A percentile compares a stretch with the other conserved stretches of the same genome.
phyloP scores from a whole-genome alignment of 2,329 filamentous ascomycete genomes.

The Botryotinia globosa region DNA sequence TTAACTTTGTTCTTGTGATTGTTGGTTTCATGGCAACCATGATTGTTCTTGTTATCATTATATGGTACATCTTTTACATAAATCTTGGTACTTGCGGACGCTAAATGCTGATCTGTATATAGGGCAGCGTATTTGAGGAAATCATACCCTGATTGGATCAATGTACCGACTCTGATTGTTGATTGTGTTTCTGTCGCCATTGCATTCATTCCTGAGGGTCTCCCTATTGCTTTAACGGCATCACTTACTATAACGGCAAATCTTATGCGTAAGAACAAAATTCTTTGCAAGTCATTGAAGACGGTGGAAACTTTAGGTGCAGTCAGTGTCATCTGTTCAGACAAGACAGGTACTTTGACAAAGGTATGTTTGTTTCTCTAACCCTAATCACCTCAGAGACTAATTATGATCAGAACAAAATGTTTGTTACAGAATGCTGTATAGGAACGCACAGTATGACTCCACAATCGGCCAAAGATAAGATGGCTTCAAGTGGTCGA shows the following conservation, averaged over 20 bases:
- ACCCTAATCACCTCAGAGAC: background rate
- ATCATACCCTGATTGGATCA: slow-evolving; percentile 66
- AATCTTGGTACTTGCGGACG: too few species aligned
- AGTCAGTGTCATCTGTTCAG: slow-evolving; percentile 70
- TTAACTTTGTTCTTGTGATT: slow-evolving; percentile 69
- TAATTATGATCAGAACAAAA: slow-evolving; percentile 53
- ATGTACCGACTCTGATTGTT: slow-evolving; percentile 68
- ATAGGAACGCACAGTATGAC: slow-evolving; percentile 50
- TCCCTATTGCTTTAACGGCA: slow-evolving; percentile 65
- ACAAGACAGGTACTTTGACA: slow-evolving; percentile 72
- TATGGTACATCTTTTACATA: background rate
- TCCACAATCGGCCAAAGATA: slow-evolving; percentile 47
- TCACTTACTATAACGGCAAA: slow-evolving; percentile 72
- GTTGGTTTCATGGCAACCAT: slow-evolving; percentile 62
- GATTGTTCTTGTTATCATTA: slow-evolving; percentile 58
- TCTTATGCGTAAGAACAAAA: slow-evolving; percentile 71
- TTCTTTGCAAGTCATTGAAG: slow-evolving; percentile 74
- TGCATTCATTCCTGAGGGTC: slow-evolving; percentile 71
- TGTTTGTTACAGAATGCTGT: slow-evolving; percentile 69
- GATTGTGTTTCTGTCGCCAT: slow-evolving; percentile 43
- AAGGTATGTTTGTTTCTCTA: slow-evolving; percentile 23
- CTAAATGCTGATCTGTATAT: slow-evolving; percentile 39
- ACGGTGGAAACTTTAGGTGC: slow-evolving; percentile 73
- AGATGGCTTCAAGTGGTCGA: slow-evolving; percentile 27
- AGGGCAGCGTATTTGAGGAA: slow-evolving; percentile 67